Percentiles rank a stretch among this genome's conserved stretches.
Evolutionary conservation across 805 yeast species (phyloP).

Genomic region (Wickerhamomyces pijperi): DNA sequence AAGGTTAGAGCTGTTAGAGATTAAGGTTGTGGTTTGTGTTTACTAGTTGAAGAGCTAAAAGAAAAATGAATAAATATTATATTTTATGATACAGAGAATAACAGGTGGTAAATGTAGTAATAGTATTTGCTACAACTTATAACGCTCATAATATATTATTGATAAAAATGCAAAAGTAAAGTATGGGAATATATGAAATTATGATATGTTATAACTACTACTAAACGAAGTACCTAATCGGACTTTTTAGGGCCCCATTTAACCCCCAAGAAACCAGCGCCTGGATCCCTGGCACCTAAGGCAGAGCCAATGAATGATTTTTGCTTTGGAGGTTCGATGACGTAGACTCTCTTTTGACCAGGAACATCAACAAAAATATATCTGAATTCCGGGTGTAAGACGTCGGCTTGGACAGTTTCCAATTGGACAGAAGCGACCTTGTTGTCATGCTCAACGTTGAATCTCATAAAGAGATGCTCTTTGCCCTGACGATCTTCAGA

Average conservation of each 20-base stretch:
- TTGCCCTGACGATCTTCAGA: slow-evolving; percentile 64
- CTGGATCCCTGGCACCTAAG: slow-evolving; percentile 22
- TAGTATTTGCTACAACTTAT: too few species aligned
- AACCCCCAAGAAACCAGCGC: slow-evolving; percentile 63
- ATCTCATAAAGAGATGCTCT: slow-evolving; percentile 75
- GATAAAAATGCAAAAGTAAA: too few species aligned
- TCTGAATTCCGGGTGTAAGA: slow-evolving; percentile 56
- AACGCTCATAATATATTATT: too few species aligned
- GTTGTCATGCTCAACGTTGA: slow-evolving; percentile 67
- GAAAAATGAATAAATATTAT: too few species aligned
- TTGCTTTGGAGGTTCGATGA: slow-evolving; percentile 53
- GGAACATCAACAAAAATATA: slow-evolving; percentile 71
- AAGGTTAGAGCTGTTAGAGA: slow-evolving; percentile 15
- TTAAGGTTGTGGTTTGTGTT: too few species aligned
- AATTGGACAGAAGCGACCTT: slow-evolving; percentile 62
- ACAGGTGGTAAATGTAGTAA: too few species aligned
- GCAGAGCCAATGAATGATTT: slow-evolving; percentile 19
- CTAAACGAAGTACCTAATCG: slow-evolving; percentile 17
- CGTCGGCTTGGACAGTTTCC: slow-evolving; percentile 64
- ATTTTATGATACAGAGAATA: too few species aligned
- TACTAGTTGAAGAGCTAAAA: too few species aligned
- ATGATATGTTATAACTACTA: too few species aligned
- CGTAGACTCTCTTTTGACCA: slow-evolving; percentile 54
- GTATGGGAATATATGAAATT: too few species aligned
- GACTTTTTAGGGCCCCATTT: slow-evolving; percentile 72